A percentile compares a stretch with the other conserved stretches of the same genome.
Conservation (phyloP, 2,329 filamentous ascomycete genomes). For the Pyricularia sp. region DNA sequence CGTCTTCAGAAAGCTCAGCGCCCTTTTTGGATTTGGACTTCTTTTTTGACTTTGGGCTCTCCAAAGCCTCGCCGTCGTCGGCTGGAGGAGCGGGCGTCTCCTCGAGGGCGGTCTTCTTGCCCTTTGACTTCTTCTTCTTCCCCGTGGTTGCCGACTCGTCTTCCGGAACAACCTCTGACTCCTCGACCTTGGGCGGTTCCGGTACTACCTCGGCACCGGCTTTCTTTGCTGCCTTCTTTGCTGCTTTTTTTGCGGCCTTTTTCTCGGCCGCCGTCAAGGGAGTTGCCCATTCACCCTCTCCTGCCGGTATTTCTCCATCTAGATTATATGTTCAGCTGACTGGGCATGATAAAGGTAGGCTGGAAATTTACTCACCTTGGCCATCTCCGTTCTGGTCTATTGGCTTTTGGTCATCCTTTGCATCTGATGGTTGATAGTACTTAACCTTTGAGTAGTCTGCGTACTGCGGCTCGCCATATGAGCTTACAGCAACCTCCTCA, state of each 20-base stretch:
- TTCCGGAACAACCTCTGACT: neutral
- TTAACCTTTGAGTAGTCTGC: constrained; percentile 4
- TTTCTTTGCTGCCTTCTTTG: constrained; percentile 1
- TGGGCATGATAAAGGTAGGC: neutral
- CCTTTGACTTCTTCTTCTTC: constrained; percentile 5
- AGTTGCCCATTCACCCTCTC: neutral
- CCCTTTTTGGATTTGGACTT: neutral
- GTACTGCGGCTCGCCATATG: neutral
- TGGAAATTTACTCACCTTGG: neutral
- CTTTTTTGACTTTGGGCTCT: neutral
- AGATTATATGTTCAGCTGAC: neutral
- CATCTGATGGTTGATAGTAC: constrained; percentile 1
- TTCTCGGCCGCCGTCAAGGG: neutral
- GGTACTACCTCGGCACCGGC: neutral
- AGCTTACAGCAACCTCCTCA: neutral
- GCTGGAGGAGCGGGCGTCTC: neutral
- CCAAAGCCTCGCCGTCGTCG: neutral
- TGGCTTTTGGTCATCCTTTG: neutral
- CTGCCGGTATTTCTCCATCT: neutral
- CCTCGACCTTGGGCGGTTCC: neutral
- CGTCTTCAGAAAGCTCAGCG: neutral
- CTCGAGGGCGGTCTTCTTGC: constrained; percentile 1
- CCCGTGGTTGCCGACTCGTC: neutral
- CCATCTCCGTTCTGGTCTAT: neutral
- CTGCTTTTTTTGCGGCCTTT: constrained; percentile 4